Percentiles rank a stretch among this genome's conserved stretches.
These are phyloP conservation scores for Chlamydomonas incerta DNA, from an alignment of 139 green algal genomes.

Conservation along the genomic window DNA sequence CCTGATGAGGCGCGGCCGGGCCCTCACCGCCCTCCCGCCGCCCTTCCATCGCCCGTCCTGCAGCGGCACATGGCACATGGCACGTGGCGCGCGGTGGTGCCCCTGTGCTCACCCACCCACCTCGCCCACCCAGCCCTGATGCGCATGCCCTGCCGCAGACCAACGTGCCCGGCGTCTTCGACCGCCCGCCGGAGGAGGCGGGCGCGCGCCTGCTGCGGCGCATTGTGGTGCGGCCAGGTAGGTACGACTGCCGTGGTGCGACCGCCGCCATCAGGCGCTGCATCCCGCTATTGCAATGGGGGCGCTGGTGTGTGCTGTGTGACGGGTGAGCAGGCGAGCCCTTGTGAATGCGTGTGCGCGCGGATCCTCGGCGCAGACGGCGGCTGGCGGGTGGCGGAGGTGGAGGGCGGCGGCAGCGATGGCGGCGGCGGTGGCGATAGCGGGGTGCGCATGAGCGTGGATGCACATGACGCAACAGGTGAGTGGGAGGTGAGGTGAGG, in stretches of 20 bases:
- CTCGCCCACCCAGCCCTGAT: background rate
- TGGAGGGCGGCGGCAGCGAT: background rate
- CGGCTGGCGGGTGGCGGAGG: slow-evolving; percentile 7
- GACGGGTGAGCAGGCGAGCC: too few species aligned
- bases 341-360: background rate
- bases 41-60: too few species aligned
- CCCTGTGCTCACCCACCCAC: background rate
- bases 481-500: background rate
- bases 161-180: slow-evolving; percentile 73
- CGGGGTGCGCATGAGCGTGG: background rate
- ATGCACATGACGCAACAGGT: slow-evolving; percentile 17
- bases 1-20: too few species aligned
- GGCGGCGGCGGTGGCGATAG: background rate
- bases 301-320: background rate
- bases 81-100: too few species aligned
- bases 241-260: background rate
- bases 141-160: slow-evolving; percentile 42
- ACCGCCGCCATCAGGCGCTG: too few species aligned
- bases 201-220: slow-evolving; percentile 56
- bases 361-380: slow-evolving; percentile 20
- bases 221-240: slow-evolving; percentile 54
- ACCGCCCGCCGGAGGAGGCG: slow-evolving; percentile 58
- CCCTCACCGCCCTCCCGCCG: too few species aligned
- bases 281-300: background rate
- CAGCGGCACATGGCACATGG: too few species aligned